Evolutionary conservation across 805 yeast genomes (phyloP), one percentile per base, ranked within the genome.

Genomic region (Wickerhamiella australiensis): DNA sequence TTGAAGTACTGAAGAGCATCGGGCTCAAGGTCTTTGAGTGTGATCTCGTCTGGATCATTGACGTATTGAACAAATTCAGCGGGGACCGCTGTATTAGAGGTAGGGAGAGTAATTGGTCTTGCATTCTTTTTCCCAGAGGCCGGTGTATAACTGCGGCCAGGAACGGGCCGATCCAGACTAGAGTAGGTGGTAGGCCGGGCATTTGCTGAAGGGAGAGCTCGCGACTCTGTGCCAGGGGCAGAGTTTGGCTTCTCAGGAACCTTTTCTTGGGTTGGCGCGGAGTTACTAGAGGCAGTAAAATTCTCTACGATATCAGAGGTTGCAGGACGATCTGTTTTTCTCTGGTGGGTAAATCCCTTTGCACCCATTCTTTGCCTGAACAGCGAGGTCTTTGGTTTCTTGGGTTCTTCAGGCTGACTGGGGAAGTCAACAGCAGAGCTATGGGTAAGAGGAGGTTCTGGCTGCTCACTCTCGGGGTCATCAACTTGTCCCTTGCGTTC

Each of bases 351-450:
- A 12, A 15, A 23, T 3, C 17, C 13, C 29, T 13, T 15, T 15
- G 7, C 31, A n/a, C 31, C 31, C 20, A 21, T 21, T 13, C 41
- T 55, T n/a, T 58, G 57, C 47, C 56, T 66, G 55, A 68, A 68
- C 15, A 60, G 57, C 0, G 70, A 65, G 0, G 56, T 51, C 44
- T 54, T 63, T 18, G 47, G 50, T 18, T 25, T 15, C 25, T 41
- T 15, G 18, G 31, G 21, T 33, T 22, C 31, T 23, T 6, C 25
- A 6, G 13, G 44, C 20, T 23, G 12, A 23, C 44, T 22, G 15
- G 38, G 20, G 7, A 11, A 5, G 11, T 33, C 38, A 33, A 33
- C 38, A 3, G 18, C 38, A n/a, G 38, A 17, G 38, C 20, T 33
- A 11, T 33, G 38, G 4, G 18, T 18, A 5, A 33, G 20, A 9